Percentiles rank a stretch among this genome's conserved stretches.
Evolutionary conservation across 495 filamentous ascomycete genomes (phyloP).

Genomic region (Cercophora scortea): DNA sequence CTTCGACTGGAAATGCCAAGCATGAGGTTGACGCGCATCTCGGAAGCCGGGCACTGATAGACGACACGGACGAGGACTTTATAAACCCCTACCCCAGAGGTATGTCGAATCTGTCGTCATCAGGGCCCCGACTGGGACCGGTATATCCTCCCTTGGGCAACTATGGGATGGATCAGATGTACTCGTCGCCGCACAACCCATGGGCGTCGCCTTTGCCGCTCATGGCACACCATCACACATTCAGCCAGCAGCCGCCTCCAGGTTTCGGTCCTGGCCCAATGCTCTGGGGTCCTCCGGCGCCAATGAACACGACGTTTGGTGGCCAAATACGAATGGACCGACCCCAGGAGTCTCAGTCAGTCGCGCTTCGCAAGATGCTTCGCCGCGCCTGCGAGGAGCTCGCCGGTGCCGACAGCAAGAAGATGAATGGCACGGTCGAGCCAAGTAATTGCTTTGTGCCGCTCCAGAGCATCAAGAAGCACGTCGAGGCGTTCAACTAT

Average conservation of each 20-base stretch:
- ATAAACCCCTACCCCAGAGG: constrained; percentile 1
- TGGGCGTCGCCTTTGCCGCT: constrained; percentile 13
- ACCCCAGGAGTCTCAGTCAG: constrained; percentile 25
- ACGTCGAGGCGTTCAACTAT: constrained; percentile 54
- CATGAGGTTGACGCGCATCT: constrained; percentile 66
- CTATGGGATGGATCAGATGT: constrained; percentile 16
- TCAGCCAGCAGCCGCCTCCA: constrained; percentile 16
- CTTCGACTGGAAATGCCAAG: constrained; percentile 42
- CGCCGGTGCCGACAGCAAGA: constrained; percentile 23
- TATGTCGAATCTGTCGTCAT: constrained; percentile 7
- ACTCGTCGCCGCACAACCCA: constrained; percentile 14
- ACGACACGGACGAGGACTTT: constrained; percentile 55
- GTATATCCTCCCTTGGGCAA: constrained; percentile 15
- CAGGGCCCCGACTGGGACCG: constrained; percentile 17
- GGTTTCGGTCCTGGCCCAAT: constrained; percentile 11
- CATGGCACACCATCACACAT: constrained; percentile 8
- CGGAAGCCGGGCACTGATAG: constrained; percentile 90
- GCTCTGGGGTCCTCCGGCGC: constrained; percentile 21
- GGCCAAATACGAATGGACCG: constrained; percentile 22
- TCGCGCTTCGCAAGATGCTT: constrained; percentile 42
- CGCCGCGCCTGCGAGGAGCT: constrained; percentile 42
- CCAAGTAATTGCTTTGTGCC: constrained; percentile 54
- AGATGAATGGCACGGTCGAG: constrained; percentile 18
- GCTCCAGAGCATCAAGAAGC: constrained; percentile 55
- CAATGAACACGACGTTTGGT: constrained; percentile 19